Base-by-base conservation (phyloP, 2,329 filamentous ascomycete genomes). In the Penicillium expansum region DNA sequence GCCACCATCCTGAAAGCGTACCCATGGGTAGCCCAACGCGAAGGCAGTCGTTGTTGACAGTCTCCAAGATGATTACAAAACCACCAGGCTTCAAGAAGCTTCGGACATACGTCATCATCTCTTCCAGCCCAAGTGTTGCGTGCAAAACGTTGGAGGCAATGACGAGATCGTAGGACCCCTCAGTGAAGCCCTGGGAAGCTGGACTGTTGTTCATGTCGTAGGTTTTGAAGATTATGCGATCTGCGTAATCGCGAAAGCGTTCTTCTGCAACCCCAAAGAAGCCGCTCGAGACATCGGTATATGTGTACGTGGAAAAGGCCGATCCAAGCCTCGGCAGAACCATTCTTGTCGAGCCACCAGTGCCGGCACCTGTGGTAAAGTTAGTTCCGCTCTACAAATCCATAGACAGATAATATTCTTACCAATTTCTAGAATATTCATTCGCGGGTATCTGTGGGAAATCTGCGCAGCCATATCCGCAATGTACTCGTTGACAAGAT, bases 271-370 rank as follows among this genome's bases (percentile, higher is more conserved):
- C 62, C 24, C 69, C 68, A 52, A 80, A 77, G 64, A 78, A 78
- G 11, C 69, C 72, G 3, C 65, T 48, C 0, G 73, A 76, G 18
- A 78, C 71, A 53, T 79, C 77, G 0, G 78, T 79, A 63, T 70
- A 80, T 0, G 72, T 75, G 60, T 79, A 80, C 2, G 63, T 67
- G 16, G 64, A 63, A 32, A 71, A 74, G 1, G 57, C 48, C 5
- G 61, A 24, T 4, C 64, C 68, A 22, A 76, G 55, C 9, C 52
- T 55, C 6, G 57, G 51, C 5, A 79, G 60, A 7, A 77, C 61
- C 5, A 49, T 57, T 2, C 65, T 57, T 0, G 76, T 79, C 0
- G 74, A 67, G 18, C 69, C 70, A 13, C 75, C 77, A 20, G 76
- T 77, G 2, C 77, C 77, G 8, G 74, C 77, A 27, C 47, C 47